Evolutionary conservation across 2,329 filamentous ascomycete species (phyloP).

Genomic region (Clonostachys chloroleuca): DNA sequence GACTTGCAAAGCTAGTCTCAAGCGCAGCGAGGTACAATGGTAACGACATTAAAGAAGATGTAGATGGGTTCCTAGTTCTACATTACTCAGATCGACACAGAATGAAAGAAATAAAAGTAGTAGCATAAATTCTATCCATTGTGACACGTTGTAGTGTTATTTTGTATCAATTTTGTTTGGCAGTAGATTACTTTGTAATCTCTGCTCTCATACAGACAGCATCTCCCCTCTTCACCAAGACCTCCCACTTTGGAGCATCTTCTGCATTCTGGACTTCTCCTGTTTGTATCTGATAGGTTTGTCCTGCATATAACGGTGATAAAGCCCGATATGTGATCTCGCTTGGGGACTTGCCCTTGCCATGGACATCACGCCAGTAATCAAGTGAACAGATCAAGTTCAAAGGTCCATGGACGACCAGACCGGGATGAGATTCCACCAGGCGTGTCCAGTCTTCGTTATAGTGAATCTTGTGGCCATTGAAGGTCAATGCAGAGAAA

Average conservation of each 20-base stretch:
- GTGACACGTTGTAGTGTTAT: too few relatives aligned
- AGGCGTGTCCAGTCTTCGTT: constrained; percentile 60
- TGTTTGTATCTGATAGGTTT: constrained; percentile 58
- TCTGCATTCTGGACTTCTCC: constrained; percentile 29
- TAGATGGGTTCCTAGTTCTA: too few relatives aligned
- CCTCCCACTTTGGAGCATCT: constrained; percentile 28
- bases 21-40: too few relatives aligned
- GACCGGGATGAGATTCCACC: constrained; percentile 64
- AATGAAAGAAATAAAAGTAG: too few relatives aligned
- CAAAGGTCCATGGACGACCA: constrained; percentile 78
- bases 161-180: too few relatives aligned
- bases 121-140: too few relatives aligned
- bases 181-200: constrained; percentile 7
- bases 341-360: constrained; percentile 7
- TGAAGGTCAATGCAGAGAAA: constrained; percentile 82
- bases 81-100: too few relatives aligned
- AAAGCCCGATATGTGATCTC: constrained; percentile 63
- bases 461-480: constrained; percentile 82
- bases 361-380: constrained; percentile 48
- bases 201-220: constrained; percentile 27
- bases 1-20: neutral
- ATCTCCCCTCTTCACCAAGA: constrained; percentile 39
- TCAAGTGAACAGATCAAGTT: constrained; percentile 70
- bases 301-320: constrained; percentile 65
- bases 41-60: too few relatives aligned